These are phyloP conservation scores for Aspergillus cavernicola DNA, from an alignment of 495 filamentous ascomycete species.

Conservation along the genomic window DNA sequence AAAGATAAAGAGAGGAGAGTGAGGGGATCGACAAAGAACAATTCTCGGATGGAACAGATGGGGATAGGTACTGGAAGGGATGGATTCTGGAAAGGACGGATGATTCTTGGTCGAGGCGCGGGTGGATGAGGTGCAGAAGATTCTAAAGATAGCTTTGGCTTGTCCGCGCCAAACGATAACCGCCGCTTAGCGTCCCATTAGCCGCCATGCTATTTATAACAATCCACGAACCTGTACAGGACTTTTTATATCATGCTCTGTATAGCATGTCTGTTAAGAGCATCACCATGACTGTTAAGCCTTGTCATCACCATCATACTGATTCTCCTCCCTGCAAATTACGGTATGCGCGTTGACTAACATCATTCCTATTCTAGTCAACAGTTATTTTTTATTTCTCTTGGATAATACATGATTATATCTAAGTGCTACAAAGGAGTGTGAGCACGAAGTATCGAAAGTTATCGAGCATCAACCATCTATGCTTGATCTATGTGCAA, in stretches of 20 bases:
- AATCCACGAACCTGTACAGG: not conserved
- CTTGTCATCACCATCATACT: not conserved
- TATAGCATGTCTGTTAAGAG: not conserved
- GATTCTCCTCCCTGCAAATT: not conserved
- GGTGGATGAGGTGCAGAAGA: constrained; percentile 23
- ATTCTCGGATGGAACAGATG: constrained; percentile 14
- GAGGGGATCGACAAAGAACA: constrained; percentile 8
- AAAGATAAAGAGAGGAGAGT: constrained; percentile 4
- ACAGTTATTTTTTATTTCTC: too few species aligned
- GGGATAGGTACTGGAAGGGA: constrained; percentile 15
- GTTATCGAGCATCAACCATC: not conserved
- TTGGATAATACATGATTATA: too few species aligned
- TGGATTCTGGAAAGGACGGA: constrained; percentile 19
- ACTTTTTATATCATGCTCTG: not conserved
- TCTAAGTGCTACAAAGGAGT: too few species aligned
- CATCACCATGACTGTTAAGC: not conserved
- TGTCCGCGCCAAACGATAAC: constrained; percentile 1
- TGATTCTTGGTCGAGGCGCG: constrained; percentile 21
- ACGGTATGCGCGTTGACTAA: constrained; percentile 4
- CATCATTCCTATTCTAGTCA: not conserved
- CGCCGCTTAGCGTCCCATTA: constrained; percentile 7
- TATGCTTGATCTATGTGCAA: not conserved
- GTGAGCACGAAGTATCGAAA: not conserved
- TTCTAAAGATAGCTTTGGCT: constrained; percentile 35
- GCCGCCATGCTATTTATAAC: constrained; percentile 15